A percentile compares a stretch with the other conserved stretches of the same genome.
These are phyloP conservation scores for Terfezia claveryi DNA, from an alignment of 495 filamentous ascomycete species.

Conservation along the genomic window DNA sequence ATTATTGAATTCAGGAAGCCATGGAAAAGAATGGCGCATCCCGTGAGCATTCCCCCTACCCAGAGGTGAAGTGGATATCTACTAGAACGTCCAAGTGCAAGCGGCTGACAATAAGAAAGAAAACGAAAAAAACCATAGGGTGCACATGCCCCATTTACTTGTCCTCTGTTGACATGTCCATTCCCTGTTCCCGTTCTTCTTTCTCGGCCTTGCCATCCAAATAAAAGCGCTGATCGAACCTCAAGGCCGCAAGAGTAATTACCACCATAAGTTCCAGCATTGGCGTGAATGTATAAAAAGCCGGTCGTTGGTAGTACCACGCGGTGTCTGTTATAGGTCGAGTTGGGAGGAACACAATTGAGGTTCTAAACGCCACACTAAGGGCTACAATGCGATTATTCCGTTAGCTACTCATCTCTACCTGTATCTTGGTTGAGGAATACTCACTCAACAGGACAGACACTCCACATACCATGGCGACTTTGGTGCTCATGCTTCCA, in stretches of 20 bases:
- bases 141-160: no score
- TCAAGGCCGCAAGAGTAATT: conserved; percentile 34
- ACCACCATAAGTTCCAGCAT: conserved; percentile 48
- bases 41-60: no score
- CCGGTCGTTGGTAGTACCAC: conserved; percentile 32
- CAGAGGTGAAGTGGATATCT: no score
- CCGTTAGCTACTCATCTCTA: no score
- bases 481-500: conserved; percentile 43
- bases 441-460: conserved; percentile 28
- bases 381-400: conserved; percentile 18
- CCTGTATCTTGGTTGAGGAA: no score
- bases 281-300: conserved; percentile 61
- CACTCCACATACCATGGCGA: conserved; percentile 35
- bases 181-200: no score
- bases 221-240: conserved; percentile 53
- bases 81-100: no score
- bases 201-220: conserved; percentile 18
- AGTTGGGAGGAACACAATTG: conserved; percentile 29
- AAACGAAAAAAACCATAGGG: no score
- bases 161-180: no score
- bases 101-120: no score
- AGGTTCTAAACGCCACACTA: conserved; percentile 49
- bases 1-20: no score
- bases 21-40: no score
- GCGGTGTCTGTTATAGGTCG: conserved; percentile 34